A percentile compares a stretch with the other conserved stretches of the same genome.
Evolutionary conservation across 2,329 filamentous ascomycete species (phyloP).

Genomic region (Elsinoe australis): DNA sequence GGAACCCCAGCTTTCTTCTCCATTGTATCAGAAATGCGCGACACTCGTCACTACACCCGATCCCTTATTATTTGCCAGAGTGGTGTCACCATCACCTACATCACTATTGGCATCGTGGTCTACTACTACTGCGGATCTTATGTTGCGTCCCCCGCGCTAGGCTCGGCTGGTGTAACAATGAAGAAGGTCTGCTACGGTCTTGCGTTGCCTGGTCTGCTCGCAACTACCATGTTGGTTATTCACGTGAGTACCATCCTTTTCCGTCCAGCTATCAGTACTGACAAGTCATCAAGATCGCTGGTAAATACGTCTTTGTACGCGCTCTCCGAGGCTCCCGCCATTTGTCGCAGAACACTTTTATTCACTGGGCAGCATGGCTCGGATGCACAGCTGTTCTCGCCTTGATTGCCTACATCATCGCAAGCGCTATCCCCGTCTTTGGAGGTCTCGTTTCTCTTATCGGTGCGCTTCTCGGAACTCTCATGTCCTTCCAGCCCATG

Average conservation of each 20-base stretch:
- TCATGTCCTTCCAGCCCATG: slow-evolving; percentile 27
- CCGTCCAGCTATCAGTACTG: not conserved
- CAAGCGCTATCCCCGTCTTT: slow-evolving; percentile 26
- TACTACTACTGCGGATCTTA: slow-evolving; percentile 43
- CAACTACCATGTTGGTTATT: slow-evolving; percentile 22
- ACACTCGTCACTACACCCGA: slow-evolving; percentile 30
- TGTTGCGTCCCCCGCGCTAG: slow-evolving; percentile 42
- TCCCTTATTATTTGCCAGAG: slow-evolving; percentile 28
- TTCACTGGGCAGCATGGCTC: slow-evolving; percentile 21
- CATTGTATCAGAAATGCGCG: slow-evolving; percentile 35
- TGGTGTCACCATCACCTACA: slow-evolving; percentile 27
- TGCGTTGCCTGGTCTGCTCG: slow-evolving; percentile 23
- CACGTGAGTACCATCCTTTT: slow-evolving; percentile 20
- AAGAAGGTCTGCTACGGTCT: slow-evolving; percentile 43
- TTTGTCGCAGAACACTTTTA: slow-evolving; percentile 21
- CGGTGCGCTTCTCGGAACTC: slow-evolving; percentile 25
- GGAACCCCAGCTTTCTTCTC: slow-evolving; percentile 35
- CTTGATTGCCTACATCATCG: slow-evolving; percentile 25
- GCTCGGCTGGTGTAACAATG: slow-evolving; percentile 36
- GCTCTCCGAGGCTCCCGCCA: slow-evolving; percentile 25
- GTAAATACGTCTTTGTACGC: slow-evolving; percentile 27
- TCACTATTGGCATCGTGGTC: slow-evolving; percentile 36
- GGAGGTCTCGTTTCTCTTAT: slow-evolving; percentile 24
- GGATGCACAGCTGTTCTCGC: slow-evolving; percentile 20
- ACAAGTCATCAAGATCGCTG: slow-evolving; percentile 21